Evolutionary conservation across 2,329 filamentous ascomycete genomes (phyloP).

Genomic region (Fusarium veterinarium): DNA sequence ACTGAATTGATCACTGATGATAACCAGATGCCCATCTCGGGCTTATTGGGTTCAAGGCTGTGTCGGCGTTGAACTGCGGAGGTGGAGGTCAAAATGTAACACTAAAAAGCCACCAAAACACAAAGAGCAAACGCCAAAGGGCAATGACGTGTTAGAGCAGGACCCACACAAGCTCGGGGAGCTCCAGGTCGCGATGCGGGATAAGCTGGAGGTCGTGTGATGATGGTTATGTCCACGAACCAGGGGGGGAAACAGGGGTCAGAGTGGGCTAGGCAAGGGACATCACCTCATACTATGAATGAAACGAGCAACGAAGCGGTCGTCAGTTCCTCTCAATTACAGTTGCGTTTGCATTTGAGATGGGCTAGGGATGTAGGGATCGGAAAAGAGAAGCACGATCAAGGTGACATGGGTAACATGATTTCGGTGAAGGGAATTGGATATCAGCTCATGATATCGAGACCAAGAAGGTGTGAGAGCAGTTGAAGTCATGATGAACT

Average conservation of each 20-base stretch:
- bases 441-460: constrained; percentile 5
- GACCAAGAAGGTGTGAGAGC: neutral
- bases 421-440: constrained; percentile 3
- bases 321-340: neutral
- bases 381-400: neutral
- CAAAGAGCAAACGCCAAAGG: constrained; percentile 18
- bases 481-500: constrained; percentile 16
- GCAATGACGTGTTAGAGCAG: constrained; percentile 37
- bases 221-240: constrained; percentile 20
- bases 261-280: constrained; percentile 6
- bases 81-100: constrained; percentile 35
- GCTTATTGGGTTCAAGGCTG: neutral
- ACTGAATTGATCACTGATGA: neutral
- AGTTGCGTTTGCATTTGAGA: neutral
- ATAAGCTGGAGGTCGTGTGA: constrained; percentile 36
- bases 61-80: constrained; percentile 39
- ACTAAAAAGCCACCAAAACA: constrained; percentile 24
- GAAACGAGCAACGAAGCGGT: constrained; percentile 3
- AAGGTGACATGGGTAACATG: neutral
- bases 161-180: constrained; percentile 47
- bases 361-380: neutral
- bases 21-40: neutral
- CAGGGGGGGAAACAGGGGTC: constrained; percentile 28
- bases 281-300: constrained; percentile 24
- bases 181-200: constrained; percentile 43